Evolutionary conservation across 164 flowering plant species (phyloP).

Genomic region (Magnolia kwangsiensis): DNA sequence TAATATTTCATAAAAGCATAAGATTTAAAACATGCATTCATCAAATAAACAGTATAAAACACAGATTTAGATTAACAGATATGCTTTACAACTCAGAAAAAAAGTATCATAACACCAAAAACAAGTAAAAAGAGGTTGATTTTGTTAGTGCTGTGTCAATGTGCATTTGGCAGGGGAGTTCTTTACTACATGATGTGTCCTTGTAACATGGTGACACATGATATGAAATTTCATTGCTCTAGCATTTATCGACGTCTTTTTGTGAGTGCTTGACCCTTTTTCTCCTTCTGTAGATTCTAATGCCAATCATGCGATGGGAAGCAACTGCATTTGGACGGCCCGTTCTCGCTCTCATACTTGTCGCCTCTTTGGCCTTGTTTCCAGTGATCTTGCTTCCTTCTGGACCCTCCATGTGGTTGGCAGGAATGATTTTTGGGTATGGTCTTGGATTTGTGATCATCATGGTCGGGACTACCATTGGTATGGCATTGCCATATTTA

Average conservation of each 20-base stretch:
- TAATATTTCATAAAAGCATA: too few species aligned
- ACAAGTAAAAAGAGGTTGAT: too few species aligned
- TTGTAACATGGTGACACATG: neutral
- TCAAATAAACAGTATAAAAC: too few species aligned
- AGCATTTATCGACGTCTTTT: neutral
- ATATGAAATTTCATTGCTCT: neutral
- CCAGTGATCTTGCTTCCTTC: slow-evolving; percentile 89
- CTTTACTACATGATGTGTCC: too few species aligned
- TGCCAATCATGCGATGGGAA: slow-evolving; percentile 93
- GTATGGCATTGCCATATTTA: slow-evolving; percentile 79
- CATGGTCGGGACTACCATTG: slow-evolving; percentile 93
- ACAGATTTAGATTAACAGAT: too few species aligned
- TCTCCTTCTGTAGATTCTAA: slow-evolving; percentile 53
- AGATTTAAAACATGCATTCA: too few species aligned
- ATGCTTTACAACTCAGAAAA: too few species aligned
- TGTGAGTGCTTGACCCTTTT: neutral
- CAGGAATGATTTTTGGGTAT: slow-evolving; percentile 98
- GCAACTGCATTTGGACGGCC: slow-evolving; percentile 97
- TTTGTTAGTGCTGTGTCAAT: too few species aligned
- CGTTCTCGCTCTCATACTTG: slow-evolving; percentile 78
- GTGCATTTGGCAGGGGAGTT: too few species aligned
- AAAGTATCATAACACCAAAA: too few species aligned
- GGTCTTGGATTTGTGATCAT: slow-evolving; percentile 89
- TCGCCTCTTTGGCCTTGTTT: slow-evolving; percentile 85
- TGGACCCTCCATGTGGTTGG: slow-evolving; percentile 98